Conservation (phyloP, 2,329 filamentous ascomycete species). For the Aschersonia sp. region DNA sequence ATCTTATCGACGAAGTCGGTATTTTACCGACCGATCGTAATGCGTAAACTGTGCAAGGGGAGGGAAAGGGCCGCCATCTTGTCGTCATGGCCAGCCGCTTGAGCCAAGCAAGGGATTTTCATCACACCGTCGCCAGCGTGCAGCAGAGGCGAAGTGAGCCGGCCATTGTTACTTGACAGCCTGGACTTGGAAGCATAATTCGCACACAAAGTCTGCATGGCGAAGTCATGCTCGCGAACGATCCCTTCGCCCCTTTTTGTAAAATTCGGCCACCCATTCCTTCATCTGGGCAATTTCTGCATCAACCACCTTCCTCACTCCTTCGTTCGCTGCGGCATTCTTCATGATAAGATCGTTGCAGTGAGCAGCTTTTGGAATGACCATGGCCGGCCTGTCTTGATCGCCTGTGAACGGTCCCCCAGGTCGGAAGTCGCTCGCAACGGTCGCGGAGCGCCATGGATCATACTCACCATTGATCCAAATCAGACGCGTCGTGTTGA, state of each 20-base stretch:
- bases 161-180: no score
- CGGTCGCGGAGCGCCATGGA: slow-evolving; percentile 41
- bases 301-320: slow-evolving; percentile 12
- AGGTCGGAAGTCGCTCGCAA: slow-evolving; percentile 37
- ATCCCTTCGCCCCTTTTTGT: slow-evolving; percentile 6
- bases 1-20: no score
- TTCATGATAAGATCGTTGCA: slow-evolving; percentile 35
- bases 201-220: no score
- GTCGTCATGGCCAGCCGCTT: no score
- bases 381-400: slow-evolving; percentile 29
- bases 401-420: slow-evolving; percentile 37
- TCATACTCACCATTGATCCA: slow-evolving; percentile 46
- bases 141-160: no score
- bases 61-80: no score
- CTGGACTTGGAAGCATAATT: no score
- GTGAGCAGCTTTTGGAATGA: slow-evolving; percentile 40
- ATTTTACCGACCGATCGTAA: no score
- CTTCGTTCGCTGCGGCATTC: slow-evolving; percentile 28
- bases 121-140: no score
- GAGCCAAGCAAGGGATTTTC: no score
- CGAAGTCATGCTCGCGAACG: no score
- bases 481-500: slow-evolving; percentile 36
- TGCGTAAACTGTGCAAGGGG: no score
- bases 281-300: slow-evolving; percentile 32
- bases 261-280: slow-evolving; percentile 38